Percentiles rank a stretch among this genome's conserved stretches.
phyloP scores from a whole-genome alignment of 805 yeast genomes.

The Ogataea nakhonphanomensis region DNA sequence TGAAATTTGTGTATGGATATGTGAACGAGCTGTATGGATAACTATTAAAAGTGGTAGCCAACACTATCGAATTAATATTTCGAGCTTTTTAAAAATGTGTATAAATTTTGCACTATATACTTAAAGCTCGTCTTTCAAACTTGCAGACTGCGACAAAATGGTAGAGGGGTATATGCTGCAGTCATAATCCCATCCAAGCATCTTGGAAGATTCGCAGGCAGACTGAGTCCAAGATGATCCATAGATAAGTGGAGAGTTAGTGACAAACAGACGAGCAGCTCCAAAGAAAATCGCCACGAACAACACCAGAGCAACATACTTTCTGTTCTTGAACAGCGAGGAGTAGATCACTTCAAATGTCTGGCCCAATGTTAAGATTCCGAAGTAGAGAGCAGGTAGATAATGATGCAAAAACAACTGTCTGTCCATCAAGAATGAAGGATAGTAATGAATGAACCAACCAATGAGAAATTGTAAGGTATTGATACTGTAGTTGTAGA shows the following conservation, averaged over 20 bases:
- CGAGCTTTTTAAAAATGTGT: conserved; percentile 1
- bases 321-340: conserved; percentile 34
- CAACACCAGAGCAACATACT: conserved; percentile 41
- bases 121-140: conserved; percentile 19
- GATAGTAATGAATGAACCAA: conserved; percentile 67
- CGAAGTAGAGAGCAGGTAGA: conserved; percentile 85
- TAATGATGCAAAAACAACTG: conserved; percentile 93
- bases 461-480: conserved; percentile 62
- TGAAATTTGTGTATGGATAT: neutral
- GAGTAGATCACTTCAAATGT: conserved; percentile 31
- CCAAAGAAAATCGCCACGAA: conserved; percentile 47
- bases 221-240: conserved; percentile 76
- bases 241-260: conserved; percentile 70
- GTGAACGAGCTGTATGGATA: too few relatives aligned
- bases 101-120: neutral
- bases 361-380: conserved; percentile 35
- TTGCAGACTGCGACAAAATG: conserved; percentile 16
- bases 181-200: conserved; percentile 83
- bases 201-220: conserved; percentile 59
- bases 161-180: conserved; percentile 54
- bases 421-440: conserved; percentile 85
- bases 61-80: neutral
- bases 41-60: too few relatives aligned
- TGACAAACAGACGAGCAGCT: conserved; percentile 52
- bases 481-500: conserved; percentile 63